Base-by-base conservation (phyloP, 768 basidiomycete genomes). In the Xanthoconium purpureum region DNA sequence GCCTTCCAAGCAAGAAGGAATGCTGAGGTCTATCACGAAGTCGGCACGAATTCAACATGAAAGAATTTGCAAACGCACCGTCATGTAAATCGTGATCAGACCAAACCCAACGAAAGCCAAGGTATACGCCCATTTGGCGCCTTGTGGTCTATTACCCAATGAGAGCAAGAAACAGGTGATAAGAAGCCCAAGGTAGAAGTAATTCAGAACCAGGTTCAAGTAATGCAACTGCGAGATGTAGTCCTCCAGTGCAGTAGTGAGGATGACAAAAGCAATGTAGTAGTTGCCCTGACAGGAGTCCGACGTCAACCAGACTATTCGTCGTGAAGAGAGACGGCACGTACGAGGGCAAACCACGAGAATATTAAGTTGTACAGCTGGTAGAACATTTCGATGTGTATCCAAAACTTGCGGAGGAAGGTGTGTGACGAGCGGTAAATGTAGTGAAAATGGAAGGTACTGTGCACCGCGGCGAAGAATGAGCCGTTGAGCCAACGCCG, bases 401-500 rank as follows among this genome's bases (percentile, higher is more conserved):
- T 89, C 90, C 91, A 96, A 69, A 90, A 84, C 74, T 98, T 98
- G 66, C 93, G 80, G 38, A 87, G 32, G 68, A 94, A 82, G 0
- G 81, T 73, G 70, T 96, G 94, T 18, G 90, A 87, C 10, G 89
- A 92, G 28, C 96, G 85, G 71, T 98, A 98, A 39, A 99, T 83
- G 68, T 98, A 98, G 61, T 91, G 87, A 73, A 99, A 98, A 69
- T 98, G 92, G 61, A 94, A 79, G 5, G 85, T 89, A 55, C 88
- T 87, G 74, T 98, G 94, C 15, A 98, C 85, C 0, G 90, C 92
- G 11, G 95, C 97, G 72, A 99, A 99, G 84, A 99, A 98, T 5
- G 93, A 95, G 14, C 96, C 94, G 71, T 98, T 98, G 29, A 99
- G 80, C 96, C 96, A 98, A 39, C 95, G 87, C 37, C 96, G 83